Percentiles rank a stretch among this genome's conserved stretches.
These are phyloP conservation scores for Leishmania braziliensis DNA, from an alignment of 208 protist species.

Conservation along the genomic window DNA sequence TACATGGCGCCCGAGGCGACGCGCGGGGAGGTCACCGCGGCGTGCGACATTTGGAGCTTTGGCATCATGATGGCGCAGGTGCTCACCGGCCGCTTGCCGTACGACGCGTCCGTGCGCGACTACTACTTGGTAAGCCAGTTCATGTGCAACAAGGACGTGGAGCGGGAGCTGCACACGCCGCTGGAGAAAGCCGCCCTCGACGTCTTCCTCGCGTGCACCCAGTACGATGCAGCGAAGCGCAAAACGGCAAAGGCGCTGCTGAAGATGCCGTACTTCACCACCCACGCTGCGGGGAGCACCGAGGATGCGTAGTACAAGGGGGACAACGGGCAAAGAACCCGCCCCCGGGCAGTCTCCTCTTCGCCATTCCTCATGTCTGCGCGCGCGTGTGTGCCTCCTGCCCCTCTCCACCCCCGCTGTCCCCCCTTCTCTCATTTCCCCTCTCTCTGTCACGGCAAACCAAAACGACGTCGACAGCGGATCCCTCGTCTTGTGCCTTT, in stretches of 20 bases:
- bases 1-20: conserved; percentile 81
- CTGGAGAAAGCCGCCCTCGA: conserved; percentile 40
- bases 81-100: conserved; percentile 62
- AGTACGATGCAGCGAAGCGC: conserved; percentile 36
- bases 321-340: neutral
- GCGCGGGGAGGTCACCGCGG: conserved; percentile 35
- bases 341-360: neutral
- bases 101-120: conserved; percentile 30
- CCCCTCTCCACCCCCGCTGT: neutral
- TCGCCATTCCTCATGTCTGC: neutral
- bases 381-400: neutral
- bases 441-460: no score
- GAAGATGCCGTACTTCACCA: conserved; percentile 49
- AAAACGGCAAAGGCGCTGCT: conserved; percentile 58
- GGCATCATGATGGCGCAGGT: conserved; percentile 80
- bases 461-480: no score
- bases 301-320: neutral
- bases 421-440: neutral
- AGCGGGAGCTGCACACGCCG: conserved; percentile 27
- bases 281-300: neutral
- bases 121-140: conserved; percentile 48
- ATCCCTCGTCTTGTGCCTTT: no score
- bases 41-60: conserved; percentile 84
- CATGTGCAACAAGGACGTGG: conserved; percentile 36
- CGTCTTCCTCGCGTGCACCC: conserved; percentile 54